phyloP scores from a whole-genome alignment of 1,284 basidiomycete genomes.

The Leccinum cinnamomeum region DNA sequence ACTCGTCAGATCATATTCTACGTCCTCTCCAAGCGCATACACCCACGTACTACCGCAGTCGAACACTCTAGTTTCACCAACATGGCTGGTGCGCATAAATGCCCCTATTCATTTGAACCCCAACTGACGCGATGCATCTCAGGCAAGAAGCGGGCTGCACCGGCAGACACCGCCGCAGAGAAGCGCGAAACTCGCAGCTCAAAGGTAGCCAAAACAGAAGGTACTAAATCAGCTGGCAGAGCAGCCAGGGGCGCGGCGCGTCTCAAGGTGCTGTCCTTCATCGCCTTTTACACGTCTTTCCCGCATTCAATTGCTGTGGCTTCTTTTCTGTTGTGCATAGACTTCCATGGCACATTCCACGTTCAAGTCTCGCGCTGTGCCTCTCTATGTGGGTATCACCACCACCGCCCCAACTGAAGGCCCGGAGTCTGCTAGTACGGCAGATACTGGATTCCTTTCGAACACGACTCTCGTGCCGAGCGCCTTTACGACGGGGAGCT shows the following conservation, averaged over 20 bases:
- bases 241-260: slow-evolving; percentile 44
- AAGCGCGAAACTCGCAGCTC: slow-evolving; percentile 45
- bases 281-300: neutral
- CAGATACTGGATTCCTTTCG: slow-evolving; percentile 65
- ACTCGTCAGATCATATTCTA: neutral
- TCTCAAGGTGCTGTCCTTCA: slow-evolving; percentile 26
- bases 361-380: slow-evolving; percentile 66
- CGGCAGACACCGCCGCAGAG: slow-evolving; percentile 39
- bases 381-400: slow-evolving; percentile 67
- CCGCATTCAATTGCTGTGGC: neutral
- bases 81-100: slow-evolving; percentile 35
- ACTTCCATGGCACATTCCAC: slow-evolving; percentile 46
- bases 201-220: slow-evolving; percentile 50
- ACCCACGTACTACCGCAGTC: neutral
- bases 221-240: slow-evolving; percentile 26
- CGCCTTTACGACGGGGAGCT: slow-evolving; percentile 70
- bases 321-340: slow-evolving; percentile 27
- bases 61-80: neutral
- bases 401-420: slow-evolving; percentile 59
- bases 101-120: slow-evolving; percentile 17
- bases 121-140: slow-evolving; percentile 6
- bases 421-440: slow-evolving; percentile 35
- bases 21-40: neutral
- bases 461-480: slow-evolving; percentile 54
- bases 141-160: slow-evolving; percentile 50